Evolutionary conservation across 2,329 filamentous ascomycete genomes (phyloP), one percentile per base, ranked within the genome.

Genomic region (Lachnellula hyalina): DNA sequence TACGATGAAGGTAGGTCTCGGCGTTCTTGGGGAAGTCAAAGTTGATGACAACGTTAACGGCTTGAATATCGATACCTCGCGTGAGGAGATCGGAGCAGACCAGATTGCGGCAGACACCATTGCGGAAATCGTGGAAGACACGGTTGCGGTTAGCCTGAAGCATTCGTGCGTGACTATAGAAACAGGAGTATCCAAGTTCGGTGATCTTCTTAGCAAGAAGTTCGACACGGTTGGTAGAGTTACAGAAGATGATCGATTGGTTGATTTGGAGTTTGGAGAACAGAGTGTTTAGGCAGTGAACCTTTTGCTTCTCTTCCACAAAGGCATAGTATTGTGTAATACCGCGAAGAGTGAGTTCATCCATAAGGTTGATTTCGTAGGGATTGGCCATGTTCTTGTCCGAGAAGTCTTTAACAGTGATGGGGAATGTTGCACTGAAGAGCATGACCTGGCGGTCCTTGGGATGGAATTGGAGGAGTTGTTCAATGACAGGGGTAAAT

Each of bases 171-270:
- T 99, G 94, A 64, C 93, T 97, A 77, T 99, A 99, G 77, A 97
- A 99, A 77, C 94, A 99, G 1, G 94, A 99, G 75, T 99, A 99
- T 62, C 94, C 94, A 62, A 99, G 84, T 73, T 99, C 95, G 47
- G 95, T 99, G 68, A 99, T 99, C 75, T 99, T 99, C 81, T 99
- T 99, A 49, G 94, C 94, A 25, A 99, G 83, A 51, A 99, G 81
- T 74, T 99, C 94, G 58, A 99, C 94, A 62, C 94, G 90, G 73
- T 97, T 97, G 52, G 94, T 99, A 41, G 94, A 99, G 75, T 99
- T 99, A 77, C 94, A 99, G 78, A 99, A 99, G 71, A 99, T 99
- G 77, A 99, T 99, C 60, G 95, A 99, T 77, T 99, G 94, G 76
- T 99, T 99, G 77, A 99, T 99, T 74, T 99, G 93, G 15, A 99